Evolutionary conservation across 169 alveolate species (phyloP), one percentile per base, ranked within the genome.

Genomic region (Eimeria maxima): DNA sequence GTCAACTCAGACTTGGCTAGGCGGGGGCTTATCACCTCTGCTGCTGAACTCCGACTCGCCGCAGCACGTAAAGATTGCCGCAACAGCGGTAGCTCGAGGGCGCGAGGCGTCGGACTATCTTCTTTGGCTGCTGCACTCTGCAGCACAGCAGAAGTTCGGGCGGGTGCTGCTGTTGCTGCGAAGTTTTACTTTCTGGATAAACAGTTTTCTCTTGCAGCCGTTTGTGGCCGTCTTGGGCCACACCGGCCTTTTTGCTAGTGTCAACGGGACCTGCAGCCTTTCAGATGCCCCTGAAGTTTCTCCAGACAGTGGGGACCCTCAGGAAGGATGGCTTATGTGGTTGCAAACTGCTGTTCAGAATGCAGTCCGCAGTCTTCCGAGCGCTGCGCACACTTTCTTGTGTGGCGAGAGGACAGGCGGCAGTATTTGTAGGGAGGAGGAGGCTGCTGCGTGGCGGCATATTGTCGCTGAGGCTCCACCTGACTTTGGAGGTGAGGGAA

Each of bases 41-140:
- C 45, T 86, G 55, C 81, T 86, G 1, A 86, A 86, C 93, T 86
- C 93, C 24, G 80, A 86, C 55, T 86, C 81, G 45, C 80, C 93
- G n/a, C 93, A 86, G 80, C 93, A 86, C 47, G 76, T 86, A 8
- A 86, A 86, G 63, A 86, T 86, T 44, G 93, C 93, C 45, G 93
- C 93, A 11, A 86, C 76, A 33, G 93, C 93, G 11, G 93, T 86
- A 57, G 80, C 80, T 22, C 69, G 80, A 60, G 93, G 93, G 42
- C 93, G 93, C 42, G 93, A 86, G 63, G 80, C 80, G 11, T 86
- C 93, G 81, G 93, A 86, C 42, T 63, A 60, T 3, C 80, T 86
- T 63, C 24, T 86, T 27, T 86, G 81, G 93, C 93, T 86, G 55
- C 67, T 86, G 93, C 93, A 86, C 65, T 38, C 80, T 63, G 55